Evolutionary conservation across 306 rosid species (phyloP).

Genomic region (Arachis hypogaea): DNA sequence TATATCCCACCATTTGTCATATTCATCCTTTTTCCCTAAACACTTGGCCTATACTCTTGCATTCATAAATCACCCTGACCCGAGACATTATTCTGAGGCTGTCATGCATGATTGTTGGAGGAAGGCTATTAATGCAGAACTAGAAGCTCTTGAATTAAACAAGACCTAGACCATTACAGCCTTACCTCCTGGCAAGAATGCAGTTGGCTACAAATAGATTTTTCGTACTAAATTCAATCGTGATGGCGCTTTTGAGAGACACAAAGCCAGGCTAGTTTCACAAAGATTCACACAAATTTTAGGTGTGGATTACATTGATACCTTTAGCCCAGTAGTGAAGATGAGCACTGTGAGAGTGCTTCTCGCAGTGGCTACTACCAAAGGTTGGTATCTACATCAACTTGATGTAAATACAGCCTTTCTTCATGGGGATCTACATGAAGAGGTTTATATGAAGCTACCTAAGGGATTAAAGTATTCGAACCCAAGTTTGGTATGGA

Average conservation of each 20-base stretch:
- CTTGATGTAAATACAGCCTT: background rate
- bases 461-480: background rate
- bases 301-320: background rate
- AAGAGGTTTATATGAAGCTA: too few relatives aligned
- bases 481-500: background rate
- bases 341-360: background rate
- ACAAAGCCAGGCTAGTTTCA: background rate
- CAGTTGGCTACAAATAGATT: background rate
- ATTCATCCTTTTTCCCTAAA: too few relatives aligned
- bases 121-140: too few relatives aligned
- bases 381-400: background rate
- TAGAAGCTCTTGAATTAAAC: background rate
- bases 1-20: too few relatives aligned
- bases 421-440: background rate
- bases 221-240: background rate
- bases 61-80: too few relatives aligned
- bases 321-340: background rate
- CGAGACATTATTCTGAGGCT: background rate
- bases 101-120: too few relatives aligned
- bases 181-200: too few relatives aligned
- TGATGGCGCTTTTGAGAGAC: background rate
- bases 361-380: background rate
- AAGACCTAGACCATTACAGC: background rate
- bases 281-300: background rate
- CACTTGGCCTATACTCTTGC: background rate